phyloP scores from a whole-genome alignment of 352 stramenopile genomes.

The Blastocystis sp. region DNA sequence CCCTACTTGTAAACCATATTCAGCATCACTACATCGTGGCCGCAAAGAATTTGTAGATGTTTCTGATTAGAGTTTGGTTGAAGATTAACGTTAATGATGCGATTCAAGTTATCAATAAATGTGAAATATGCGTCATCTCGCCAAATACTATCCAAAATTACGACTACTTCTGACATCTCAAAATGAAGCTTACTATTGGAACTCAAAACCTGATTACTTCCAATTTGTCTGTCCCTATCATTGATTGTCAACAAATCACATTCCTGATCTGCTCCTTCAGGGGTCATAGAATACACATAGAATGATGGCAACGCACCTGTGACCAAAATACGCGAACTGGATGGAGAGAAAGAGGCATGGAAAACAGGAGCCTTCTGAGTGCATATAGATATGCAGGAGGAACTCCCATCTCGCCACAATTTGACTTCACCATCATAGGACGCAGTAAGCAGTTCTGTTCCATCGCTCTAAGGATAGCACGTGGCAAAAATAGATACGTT shows the following conservation, averaged over 20 bases:
- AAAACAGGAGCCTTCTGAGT: constrained; percentile 1
- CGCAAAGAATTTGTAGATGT: constrained; percentile 13
- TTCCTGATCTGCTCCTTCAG: not conserved
- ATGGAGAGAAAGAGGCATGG: constrained; percentile 9
- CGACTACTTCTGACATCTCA: not conserved
- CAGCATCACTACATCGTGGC: not conserved
- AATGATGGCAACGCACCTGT: constrained; percentile 7
- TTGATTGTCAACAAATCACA: constrained; percentile 33
- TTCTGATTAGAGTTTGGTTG: not conserved
- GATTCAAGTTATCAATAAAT: constrained; percentile 17
- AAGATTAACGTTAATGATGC: constrained; percentile 45
- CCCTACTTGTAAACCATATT: not conserved
- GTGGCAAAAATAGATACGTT: not conserved
- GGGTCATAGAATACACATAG: not conserved
- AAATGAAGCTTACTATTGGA: not conserved
- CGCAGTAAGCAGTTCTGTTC: not conserved
- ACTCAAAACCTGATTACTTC: not conserved
- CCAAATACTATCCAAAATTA: constrained; percentile 29
- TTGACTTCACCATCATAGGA: constrained; percentile 45
- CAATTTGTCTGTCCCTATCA: not conserved
- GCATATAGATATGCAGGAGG: not conserved
- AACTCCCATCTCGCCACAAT: not conserved
- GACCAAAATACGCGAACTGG: not conserved
- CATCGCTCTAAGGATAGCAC: not conserved
- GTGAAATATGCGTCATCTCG: constrained; percentile 13